A percentile compares a stretch with the other conserved stretches of the same genome.
These are phyloP conservation scores for Sphenostylis stenocarpa DNA, from an alignment of 306 rosid genomes.

Conservation along the genomic window DNA sequence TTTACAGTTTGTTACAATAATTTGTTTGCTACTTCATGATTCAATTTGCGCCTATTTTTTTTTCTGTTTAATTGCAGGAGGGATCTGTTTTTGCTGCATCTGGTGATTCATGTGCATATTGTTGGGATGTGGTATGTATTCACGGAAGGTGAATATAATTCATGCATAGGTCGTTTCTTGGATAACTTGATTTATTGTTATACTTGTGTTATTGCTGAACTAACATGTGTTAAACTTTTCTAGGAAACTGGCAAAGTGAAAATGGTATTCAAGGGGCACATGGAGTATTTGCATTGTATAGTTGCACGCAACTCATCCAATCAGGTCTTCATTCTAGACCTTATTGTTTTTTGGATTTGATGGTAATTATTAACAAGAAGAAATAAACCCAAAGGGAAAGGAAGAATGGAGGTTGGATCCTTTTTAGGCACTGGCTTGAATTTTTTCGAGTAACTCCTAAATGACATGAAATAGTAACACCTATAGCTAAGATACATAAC, in stretches of 20 bases:
- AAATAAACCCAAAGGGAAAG: not conserved
- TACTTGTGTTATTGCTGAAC: slow-evolving; percentile 9
- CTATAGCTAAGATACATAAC: not conserved
- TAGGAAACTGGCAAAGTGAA: slow-evolving; percentile 81
- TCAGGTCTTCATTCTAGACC: slow-evolving; percentile 57
- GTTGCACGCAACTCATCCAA: slow-evolving; percentile 77
- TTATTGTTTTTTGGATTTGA: slow-evolving; percentile 24
- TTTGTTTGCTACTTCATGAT: slow-evolving; percentile 16
- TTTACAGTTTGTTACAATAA: not conserved
- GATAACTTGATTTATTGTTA: slow-evolving; percentile 15
- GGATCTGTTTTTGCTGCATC: slow-evolving; percentile 88
- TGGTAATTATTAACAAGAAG: not conserved
- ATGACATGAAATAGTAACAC: not conserved
- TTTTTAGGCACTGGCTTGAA: not conserved
- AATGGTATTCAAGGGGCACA: slow-evolving; percentile 81
- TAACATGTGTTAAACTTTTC: slow-evolving; percentile 34
- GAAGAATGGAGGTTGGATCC: not conserved
- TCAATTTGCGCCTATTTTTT: slow-evolving; percentile 9
- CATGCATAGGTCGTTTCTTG: slow-evolving; percentile 3
- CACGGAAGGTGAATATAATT: slow-evolving; percentile 51
- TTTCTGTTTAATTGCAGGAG: slow-evolving; percentile 47
- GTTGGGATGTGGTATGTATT: slow-evolving; percentile 98
- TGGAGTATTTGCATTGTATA: slow-evolving; percentile 82
- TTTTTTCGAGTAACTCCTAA: not conserved
- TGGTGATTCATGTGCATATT: slow-evolving; percentile 92